Base-by-base conservation (phyloP, 768 basidiomycete genomes). In the Crucibulum laeve region DNA sequence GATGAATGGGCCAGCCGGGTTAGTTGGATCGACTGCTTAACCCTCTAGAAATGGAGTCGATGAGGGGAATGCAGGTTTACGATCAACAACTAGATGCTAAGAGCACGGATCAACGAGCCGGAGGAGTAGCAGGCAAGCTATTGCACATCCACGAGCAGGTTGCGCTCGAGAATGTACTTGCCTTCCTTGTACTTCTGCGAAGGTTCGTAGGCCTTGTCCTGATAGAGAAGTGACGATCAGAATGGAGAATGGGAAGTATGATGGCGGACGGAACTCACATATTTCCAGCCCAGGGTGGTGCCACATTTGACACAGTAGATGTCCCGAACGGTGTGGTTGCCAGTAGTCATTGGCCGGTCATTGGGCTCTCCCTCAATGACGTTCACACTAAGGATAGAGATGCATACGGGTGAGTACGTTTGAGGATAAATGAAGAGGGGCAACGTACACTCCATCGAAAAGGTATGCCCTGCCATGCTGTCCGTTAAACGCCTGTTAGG, bases 181-280 rank as follows among this genome's bases (percentile, higher is more conserved):
- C 93, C 92, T 70, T 99, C 95, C 61, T 99, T 99, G 76, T 98
- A 99, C 65, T 87, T 91, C 77, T 99, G 94, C 5, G 82, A 76
- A 8, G 74, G 59, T 58, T 97, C 94, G 59, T 83, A 96, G 13
- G 95, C 95, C 44, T 81, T 81, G 63, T 96, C 95, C 95, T 96
- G 56, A 36, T 22, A 32, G n/a, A 38, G 40, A 15, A 40, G 37
- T n/a, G 40, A 25, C 46, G 42, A 37, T 26, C 34, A 39, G 46
- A 50, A 47, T 39, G 25, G 30, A 28, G 33, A n/a, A 34, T 2
- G 23, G 42, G 15, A 24, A 4, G 52, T 23, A 25, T 28, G 37
- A 28, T 30, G n/a, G 7, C 28, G 34, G 14, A 37, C 15, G 26
- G n/a, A 13, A 70, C 84, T 63, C 60, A 91, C 96, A 63, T 99